These are phyloP conservation scores for Grigorovia transvaalensis DNA, from an alignment of 805 yeast genomes.

Conservation along the genomic window DNA sequence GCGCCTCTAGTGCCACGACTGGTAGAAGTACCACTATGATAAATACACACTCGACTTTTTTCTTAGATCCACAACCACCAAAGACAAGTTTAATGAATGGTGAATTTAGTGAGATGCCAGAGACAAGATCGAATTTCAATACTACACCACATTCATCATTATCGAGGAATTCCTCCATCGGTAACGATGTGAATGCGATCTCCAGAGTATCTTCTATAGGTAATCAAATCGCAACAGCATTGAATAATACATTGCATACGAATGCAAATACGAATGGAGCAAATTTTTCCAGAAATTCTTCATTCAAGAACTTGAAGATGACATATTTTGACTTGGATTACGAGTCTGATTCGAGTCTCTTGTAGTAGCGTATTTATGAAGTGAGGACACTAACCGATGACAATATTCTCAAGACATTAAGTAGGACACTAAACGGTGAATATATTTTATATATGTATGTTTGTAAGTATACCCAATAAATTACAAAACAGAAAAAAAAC, in stretches of 20 bases:
- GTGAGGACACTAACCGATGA: neutral
- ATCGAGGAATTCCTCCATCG: constrained; percentile 14
- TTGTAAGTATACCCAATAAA: too few species aligned
- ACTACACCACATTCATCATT: constrained; percentile 19
- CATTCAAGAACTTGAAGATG: constrained; percentile 1
- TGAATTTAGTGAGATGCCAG: constrained; percentile 24
- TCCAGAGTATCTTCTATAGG: neutral
- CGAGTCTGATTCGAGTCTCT: neutral
- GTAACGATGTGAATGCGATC: neutral
- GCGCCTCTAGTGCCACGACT: neutral
- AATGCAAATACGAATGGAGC: neutral
- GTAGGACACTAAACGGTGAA: too few species aligned
- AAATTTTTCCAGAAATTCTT: neutral
- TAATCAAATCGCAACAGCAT: neutral
- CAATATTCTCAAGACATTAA: neutral
- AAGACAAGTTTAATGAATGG: constrained; percentile 25
- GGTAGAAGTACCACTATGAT: neutral
- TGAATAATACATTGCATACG: neutral
- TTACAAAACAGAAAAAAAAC: too few species aligned
- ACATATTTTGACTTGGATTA: constrained; percentile 5
- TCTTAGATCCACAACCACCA: constrained; percentile 25
- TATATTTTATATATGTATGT: too few species aligned
- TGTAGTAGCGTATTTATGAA: neutral
- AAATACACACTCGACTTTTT: constrained; percentile 21
- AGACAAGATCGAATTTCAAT: constrained; percentile 19